Evolutionary conservation across 2,329 filamentous ascomycete genomes (phyloP), one percentile per base, ranked within the genome.

Genomic region (Blumeria graminis): DNA sequence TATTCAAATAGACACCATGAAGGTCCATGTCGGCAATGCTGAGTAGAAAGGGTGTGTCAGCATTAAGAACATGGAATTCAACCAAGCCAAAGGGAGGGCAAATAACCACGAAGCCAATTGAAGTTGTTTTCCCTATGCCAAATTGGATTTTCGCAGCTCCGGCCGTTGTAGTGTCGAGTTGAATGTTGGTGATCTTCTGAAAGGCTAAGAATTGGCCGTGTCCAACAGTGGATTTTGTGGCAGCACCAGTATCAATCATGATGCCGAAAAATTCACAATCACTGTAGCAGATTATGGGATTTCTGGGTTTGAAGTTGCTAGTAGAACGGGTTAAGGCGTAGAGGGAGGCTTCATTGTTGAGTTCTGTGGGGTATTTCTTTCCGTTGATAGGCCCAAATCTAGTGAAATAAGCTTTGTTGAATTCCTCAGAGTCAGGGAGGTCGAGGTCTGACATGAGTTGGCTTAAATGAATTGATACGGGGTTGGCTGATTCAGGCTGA

Each of bases 211-310:
- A 45, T 16, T 55, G 54, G 22, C 36, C 36, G 13, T 45, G 46
- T 22, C 54, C n/a, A 6, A 39, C 38, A 16, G 54, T 55, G 3
- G 54, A 55, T 11, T 18, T 18, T 33, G 3, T 46, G 10, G 54
- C 22, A 9, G 39, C 54, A 13, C 54, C 54, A 16, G 41, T 45
- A 46, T 55, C 54, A 4, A 55, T 55, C 33, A 55, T 45, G 34
- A 55, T 46, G n/a, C 54, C 38, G 35, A 18, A 45, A 13, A 45
- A 55, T 34, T 55, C 32, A 11, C 35, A 1, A 13, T 33, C 36
- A 7, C 28, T 13, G 39, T 55, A 55, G 14, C 54, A 38, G 33
- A 32, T 50, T 11, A 5, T 50, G 8, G 16, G 22, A 13, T 3
- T 16, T 43, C 22, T 28, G 35, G 22, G 11, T 33, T 13, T 51